phyloP scores from a whole-genome alignment of 768 basidiomycete genomes.

The Tulasnella sp. region DNA sequence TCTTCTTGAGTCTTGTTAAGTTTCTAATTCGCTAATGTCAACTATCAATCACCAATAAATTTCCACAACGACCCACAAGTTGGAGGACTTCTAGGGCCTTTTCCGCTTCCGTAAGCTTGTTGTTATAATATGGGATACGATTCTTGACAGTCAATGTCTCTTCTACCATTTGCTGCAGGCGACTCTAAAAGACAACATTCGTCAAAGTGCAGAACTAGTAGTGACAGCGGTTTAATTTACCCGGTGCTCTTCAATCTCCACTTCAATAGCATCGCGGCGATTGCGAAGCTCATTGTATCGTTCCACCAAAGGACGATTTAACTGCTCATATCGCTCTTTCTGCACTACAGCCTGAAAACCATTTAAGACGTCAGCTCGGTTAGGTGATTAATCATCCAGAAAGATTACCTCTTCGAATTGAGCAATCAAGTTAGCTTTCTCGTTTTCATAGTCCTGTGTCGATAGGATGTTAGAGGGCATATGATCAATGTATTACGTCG shows the following conservation, averaged over 20 bases:
- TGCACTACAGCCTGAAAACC: conserved; percentile 22
- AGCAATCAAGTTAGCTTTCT: conserved; percentile 30
- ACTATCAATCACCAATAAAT: not conserved
- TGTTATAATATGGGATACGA: conserved; percentile 34
- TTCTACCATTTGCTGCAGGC: conserved; percentile 37
- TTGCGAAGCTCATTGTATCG: conserved; percentile 36
- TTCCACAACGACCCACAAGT: conserved; percentile 17
- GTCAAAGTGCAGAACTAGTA: not conserved
- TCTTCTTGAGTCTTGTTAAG: conserved; percentile 39
- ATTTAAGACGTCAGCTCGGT: not conserved
- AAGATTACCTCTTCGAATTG: conserved; percentile 19
- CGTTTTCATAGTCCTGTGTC: conserved; percentile 44
- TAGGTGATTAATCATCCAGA: not conserved
- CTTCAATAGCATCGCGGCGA: conserved; percentile 41
- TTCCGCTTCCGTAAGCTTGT: conserved; percentile 42
- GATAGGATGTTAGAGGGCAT: not conserved
- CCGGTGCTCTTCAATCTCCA: conserved; percentile 30
- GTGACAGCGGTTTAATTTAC: conserved; percentile 27
- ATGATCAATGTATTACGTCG: not conserved
- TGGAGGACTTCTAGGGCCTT: conserved; percentile 35
- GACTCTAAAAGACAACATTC: conserved; percentile 30
- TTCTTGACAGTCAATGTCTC: conserved; percentile 40
- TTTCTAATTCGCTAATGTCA: not conserved
- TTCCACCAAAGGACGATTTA: conserved; percentile 32
- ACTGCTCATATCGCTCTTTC: conserved; percentile 37